A percentile compares a stretch with the other conserved stretches of the same genome.
Conservation (phyloP, 2,329 filamentous ascomycete species). For the Verticillium klebahnii region DNA sequence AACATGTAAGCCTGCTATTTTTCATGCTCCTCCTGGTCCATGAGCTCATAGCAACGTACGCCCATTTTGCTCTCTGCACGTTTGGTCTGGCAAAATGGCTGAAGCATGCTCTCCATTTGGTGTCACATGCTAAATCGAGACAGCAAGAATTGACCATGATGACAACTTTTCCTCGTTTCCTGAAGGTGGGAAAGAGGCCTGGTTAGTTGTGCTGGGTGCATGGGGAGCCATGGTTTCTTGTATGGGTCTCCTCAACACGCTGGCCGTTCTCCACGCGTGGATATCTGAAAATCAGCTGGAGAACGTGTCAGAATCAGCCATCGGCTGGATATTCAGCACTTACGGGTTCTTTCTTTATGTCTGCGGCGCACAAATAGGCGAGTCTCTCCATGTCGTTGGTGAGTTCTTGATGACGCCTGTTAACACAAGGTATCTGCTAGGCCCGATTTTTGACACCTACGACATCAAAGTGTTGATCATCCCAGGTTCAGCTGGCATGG, state of each 20-base stretch:
- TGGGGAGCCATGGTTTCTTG: slow-evolving; percentile 61
- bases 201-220: slow-evolving; percentile 65
- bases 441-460: slow-evolving; percentile 66
- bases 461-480: slow-evolving; percentile 57
- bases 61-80: too few relatives aligned
- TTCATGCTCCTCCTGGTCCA: too few relatives aligned
- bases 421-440: slow-evolving; percentile 2
- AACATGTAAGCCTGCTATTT: too few relatives aligned
- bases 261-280: slow-evolving; percentile 65
- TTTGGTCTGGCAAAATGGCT: too few relatives aligned
- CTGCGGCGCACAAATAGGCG: slow-evolving; percentile 64
- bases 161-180: slow-evolving; percentile 41
- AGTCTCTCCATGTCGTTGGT: background rate
- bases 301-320: slow-evolving; percentile 50
- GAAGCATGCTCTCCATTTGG: too few relatives aligned
- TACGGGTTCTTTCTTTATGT: slow-evolving; percentile 70
- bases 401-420: too few relatives aligned
- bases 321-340: slow-evolving; percentile 70
- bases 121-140: too few relatives aligned
- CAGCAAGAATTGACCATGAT: too few relatives aligned
- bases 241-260: slow-evolving; percentile 63
- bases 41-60: too few relatives aligned
- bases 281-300: slow-evolving; percentile 59
- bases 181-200: slow-evolving; percentile 63
- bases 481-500: slow-evolving; percentile 50